Evolutionary conservation across 2,329 filamentous ascomycete species (phyloP).

Genomic region (Monosporascus sp.): DNA sequence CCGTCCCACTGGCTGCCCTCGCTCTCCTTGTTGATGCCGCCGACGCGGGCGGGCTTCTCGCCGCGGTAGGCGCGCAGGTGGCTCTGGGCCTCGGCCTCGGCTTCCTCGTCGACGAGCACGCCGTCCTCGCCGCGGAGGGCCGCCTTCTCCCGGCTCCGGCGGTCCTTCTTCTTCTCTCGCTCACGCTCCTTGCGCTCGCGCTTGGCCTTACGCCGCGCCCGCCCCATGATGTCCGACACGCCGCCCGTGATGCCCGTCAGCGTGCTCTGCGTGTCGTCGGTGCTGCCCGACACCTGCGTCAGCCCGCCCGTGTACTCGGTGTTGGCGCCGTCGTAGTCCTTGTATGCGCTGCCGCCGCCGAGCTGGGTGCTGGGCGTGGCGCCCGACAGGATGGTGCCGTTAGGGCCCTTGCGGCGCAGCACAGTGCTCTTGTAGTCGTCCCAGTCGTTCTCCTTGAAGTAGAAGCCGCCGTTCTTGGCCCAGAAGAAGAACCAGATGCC

Average conservation of each 20-base stretch:
- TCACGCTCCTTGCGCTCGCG: slow-evolving; percentile 44
- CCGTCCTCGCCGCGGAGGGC: slow-evolving; percentile 51
- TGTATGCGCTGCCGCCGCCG: slow-evolving; percentile 82
- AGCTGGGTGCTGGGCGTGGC: slow-evolving; percentile 78
- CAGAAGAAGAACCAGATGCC: slow-evolving; percentile 98
- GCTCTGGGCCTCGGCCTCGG: slow-evolving; percentile 57
- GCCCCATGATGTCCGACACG: slow-evolving; percentile 48
- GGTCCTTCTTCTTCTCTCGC: slow-evolving; percentile 36
- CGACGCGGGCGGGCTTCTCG: slow-evolving; percentile 80
- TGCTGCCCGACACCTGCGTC: slow-evolving; percentile 31
- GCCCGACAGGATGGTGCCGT: slow-evolving; percentile 78
- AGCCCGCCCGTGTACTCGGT: slow-evolving; percentile 34
- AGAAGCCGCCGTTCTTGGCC: slow-evolving; percentile 92
- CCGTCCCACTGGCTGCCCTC: slow-evolving; percentile 80
- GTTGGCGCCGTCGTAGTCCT: slow-evolving; percentile 50
- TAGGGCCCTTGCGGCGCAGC: slow-evolving; percentile 78
- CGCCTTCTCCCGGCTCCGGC: slow-evolving; percentile 23
- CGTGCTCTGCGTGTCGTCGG: slow-evolving; percentile 40
- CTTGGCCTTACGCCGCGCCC: slow-evolving; percentile 51
- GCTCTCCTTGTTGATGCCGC: slow-evolving; percentile 76
- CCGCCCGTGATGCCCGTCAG: slow-evolving; percentile 54
- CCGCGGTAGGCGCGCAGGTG: slow-evolving; percentile 79
- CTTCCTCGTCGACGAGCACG: slow-evolving; percentile 56
- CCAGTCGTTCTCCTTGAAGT: slow-evolving; percentile 83
- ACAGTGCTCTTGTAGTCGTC: slow-evolving; percentile 98